Evolutionary conservation across 2,329 filamentous ascomycete species (phyloP).

Genomic region (Xylaria sp.): DNA sequence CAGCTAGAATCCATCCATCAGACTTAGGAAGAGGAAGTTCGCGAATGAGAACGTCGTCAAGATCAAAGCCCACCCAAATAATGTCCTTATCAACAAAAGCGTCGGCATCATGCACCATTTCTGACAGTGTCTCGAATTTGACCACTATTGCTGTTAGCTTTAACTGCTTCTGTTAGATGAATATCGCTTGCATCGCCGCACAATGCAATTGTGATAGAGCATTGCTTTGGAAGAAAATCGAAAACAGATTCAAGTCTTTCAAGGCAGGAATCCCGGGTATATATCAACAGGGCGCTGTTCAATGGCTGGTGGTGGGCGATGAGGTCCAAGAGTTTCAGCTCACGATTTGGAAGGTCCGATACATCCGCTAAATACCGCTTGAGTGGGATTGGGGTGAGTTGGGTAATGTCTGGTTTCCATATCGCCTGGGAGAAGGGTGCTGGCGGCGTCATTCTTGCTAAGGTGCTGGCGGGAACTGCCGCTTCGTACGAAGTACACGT

Average conservation of each 20-base stretch:
- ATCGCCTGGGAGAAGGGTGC: constrained; percentile 27
- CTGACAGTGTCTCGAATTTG: too few species aligned
- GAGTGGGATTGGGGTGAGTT: not conserved
- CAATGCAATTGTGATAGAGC: constrained; percentile 18
- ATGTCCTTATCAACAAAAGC: too few species aligned
- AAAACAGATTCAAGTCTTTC: not conserved
- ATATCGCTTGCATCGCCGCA: too few species aligned
- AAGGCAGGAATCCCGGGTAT: constrained; percentile 10
- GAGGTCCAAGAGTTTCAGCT: constrained; percentile 18
- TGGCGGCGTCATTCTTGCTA: not conserved
- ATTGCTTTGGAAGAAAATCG: constrained; percentile 6
- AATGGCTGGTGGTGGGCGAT: constrained; percentile 21
- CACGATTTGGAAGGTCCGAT: not conserved
- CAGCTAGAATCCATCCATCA: too few species aligned
- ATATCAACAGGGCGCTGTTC: constrained; percentile 15
- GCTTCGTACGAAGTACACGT: constrained; percentile 35
- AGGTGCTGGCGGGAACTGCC: constrained; percentile 27
- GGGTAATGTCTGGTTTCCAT: constrained; percentile 24
- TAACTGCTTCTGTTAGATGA: constrained; percentile 12
- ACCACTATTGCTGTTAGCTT: constrained; percentile 15
- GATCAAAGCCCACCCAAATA: too few species aligned
- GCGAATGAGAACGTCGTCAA: too few species aligned
- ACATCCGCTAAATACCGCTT: too few species aligned
- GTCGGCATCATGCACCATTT: too few species aligned
- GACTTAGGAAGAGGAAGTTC: too few species aligned